Evolutionary conservation across 768 basidiomycete species (phyloP).

Genomic region (Boletellus ananiceps): DNA sequence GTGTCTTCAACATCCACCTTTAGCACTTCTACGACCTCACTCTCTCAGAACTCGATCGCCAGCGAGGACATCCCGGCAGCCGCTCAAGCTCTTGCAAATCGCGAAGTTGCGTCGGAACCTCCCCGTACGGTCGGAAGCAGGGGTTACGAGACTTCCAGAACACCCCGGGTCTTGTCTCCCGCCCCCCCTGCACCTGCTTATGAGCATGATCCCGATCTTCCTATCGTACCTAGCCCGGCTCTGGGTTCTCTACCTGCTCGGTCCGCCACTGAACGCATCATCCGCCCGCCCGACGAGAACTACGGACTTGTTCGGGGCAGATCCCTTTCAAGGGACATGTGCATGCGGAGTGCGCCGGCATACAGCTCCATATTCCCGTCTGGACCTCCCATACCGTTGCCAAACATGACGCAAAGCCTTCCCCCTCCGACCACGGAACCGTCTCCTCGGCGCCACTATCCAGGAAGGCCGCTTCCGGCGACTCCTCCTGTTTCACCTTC

Average conservation of each 20-base stretch:
- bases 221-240: slow-evolving; percentile 16
- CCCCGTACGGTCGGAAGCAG: slow-evolving; percentile 15
- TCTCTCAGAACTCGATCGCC: slow-evolving; percentile 14
- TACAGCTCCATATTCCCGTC: slow-evolving; percentile 33
- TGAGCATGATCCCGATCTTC: slow-evolving; percentile 28
- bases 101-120: slow-evolving; percentile 24
- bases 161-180: slow-evolving; percentile 25
- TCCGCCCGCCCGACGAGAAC: slow-evolving; percentile 28
- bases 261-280: slow-evolving; percentile 32
- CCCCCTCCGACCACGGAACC: slow-evolving; percentile 19
- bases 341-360: slow-evolving; percentile 32
- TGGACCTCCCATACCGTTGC: slow-evolving; percentile 28
- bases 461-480: slow-evolving; percentile 31
- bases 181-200: slow-evolving; percentile 16
- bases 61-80: slow-evolving; percentile 18
- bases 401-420: slow-evolving; percentile 21
- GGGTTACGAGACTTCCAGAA: slow-evolving; percentile 18
- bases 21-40: slow-evolving; percentile 16
- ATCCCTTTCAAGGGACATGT: slow-evolving; percentile 30
- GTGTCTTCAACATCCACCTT: slow-evolving; percentile 27
- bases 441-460: slow-evolving; percentile 31
- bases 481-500: slow-evolving; percentile 32
- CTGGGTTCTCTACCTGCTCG: slow-evolving; percentile 23
- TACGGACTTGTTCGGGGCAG: slow-evolving; percentile 27
- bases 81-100: slow-evolving; percentile 11